Base-by-base conservation (phyloP, 108 stramenopile species). In the Skeletonema potamos region DNA sequence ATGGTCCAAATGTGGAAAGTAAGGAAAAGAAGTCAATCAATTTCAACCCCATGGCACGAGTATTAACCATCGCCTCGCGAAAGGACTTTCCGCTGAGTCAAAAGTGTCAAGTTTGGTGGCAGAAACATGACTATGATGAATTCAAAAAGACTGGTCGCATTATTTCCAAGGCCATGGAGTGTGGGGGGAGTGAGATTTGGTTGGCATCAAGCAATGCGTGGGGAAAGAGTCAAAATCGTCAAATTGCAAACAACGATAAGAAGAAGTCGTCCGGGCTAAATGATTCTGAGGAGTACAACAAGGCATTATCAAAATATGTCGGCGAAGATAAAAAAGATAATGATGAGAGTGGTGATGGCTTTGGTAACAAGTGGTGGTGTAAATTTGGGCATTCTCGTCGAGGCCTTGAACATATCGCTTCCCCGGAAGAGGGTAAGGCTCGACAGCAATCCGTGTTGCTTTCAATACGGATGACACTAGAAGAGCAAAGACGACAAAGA, bases 181-280 rank as follows among this genome's bases (percentile, higher is more conserved):
- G 90, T 62, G 93, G 93, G 34, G 93, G 93, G 60, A 89, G 88
- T 60, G 90, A 94, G 69, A 87, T 94, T 43, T 94, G 93, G 93
- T 72, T 94, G 48, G 72, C 84, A 12, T 85, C 86, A 37, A 85
- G 82, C 44, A 81, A 85, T 62, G 86, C 89, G 0, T 90, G 90
- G 90, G 75, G 80, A 62, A 83, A 77, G 29, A 68, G 67, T 39
- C 59, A 65, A 29, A 27, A 22, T 26, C 6, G 26, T 15, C 51
- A 61, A 20, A 63, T 27, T 39, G 56, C 39, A 4, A 54, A 30
- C 46, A 71, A 41, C 17, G 32, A 33, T n/a, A n/a, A n/a, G 4
- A 54, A 54, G 6, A 8, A 18, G 22, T 9, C 22, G 48, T 15
- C 48, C 9, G 48, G 22, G 8, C 48, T 8, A 51, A 4, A 22